Evolutionary conservation across 768 basidiomycete species (phyloP).

Genomic region (Phylloporus rhodoxanthus): DNA sequence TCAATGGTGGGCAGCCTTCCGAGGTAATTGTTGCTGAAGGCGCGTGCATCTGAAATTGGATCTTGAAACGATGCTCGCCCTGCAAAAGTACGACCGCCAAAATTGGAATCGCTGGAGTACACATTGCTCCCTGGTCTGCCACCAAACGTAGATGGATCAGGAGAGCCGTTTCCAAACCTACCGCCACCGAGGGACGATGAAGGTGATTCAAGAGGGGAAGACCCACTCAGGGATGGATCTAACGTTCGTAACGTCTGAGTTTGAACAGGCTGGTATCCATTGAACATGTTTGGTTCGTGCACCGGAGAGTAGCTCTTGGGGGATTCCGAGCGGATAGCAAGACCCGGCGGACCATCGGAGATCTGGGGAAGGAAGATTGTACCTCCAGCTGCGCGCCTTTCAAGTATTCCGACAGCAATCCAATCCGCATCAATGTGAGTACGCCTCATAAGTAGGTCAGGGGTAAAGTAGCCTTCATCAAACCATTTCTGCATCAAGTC

Average conservation of each 20-base stretch:
- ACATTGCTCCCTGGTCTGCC: slow-evolving; percentile 38
- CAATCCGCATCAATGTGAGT: slow-evolving; percentile 63
- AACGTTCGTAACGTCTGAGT: slow-evolving; percentile 55
- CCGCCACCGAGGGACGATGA: slow-evolving; percentile 65
- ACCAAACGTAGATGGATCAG: slow-evolving; percentile 57
- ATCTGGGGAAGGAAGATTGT: slow-evolving; percentile 61
- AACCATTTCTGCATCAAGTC: slow-evolving; percentile 94
- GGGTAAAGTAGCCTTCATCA: slow-evolving; percentile 81
- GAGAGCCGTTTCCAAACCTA: slow-evolving; percentile 60
- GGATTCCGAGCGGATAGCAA: slow-evolving; percentile 45
- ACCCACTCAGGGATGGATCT: slow-evolving; percentile 51
- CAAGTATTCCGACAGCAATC: slow-evolving; percentile 57
- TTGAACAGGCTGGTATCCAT: slow-evolving; percentile 63
- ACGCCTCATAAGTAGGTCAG: slow-evolving; percentile 80
- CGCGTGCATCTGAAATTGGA: slow-evolving; percentile 34
- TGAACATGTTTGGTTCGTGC: slow-evolving; percentile 37
- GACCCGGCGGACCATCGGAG: slow-evolving; percentile 46
- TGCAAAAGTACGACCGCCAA: slow-evolving; percentile 30
- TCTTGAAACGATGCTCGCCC: slow-evolving; percentile 40
- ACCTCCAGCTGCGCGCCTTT: slow-evolving; percentile 44
- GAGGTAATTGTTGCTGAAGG: slow-evolving; percentile 29
- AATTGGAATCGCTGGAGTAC: slow-evolving; percentile 34
- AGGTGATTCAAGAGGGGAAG: slow-evolving; percentile 63
- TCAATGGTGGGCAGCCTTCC: slow-evolving; percentile 35
- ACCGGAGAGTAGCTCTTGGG: slow-evolving; percentile 39